phyloP scores from a whole-genome alignment of 306 rosid species.

The Quercus alba region DNA sequence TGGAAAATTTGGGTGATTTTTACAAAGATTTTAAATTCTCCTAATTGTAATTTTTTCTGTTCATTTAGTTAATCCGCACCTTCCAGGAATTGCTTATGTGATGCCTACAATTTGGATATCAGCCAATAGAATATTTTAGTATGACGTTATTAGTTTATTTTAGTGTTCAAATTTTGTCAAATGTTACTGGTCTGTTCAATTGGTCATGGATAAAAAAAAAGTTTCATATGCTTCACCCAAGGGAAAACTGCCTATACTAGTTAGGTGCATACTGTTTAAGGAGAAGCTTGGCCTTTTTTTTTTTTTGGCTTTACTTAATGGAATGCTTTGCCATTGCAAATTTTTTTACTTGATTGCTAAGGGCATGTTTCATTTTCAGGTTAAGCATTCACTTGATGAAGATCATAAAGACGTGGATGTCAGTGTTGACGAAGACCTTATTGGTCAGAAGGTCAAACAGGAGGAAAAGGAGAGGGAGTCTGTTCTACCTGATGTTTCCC shows the following conservation, averaged over 20 bases:
- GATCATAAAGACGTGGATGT: constrained; percentile 32
- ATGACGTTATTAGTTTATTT: neutral
- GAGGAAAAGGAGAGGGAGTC: constrained; percentile 30
- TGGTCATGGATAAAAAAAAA: neutral
- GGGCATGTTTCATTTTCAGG: constrained; percentile 39
- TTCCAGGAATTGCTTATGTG: neutral
- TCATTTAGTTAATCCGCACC: neutral
- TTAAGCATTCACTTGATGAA: constrained; percentile 31
- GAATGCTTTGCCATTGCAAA: neutral
- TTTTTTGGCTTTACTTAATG: too few species aligned
- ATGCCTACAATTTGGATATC: neutral
- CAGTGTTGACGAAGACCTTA: constrained; percentile 27
- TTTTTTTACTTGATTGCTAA: constrained; percentile 3
- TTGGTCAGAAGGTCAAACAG: constrained; percentile 40
- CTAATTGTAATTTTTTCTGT: neutral
- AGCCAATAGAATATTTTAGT: neutral
- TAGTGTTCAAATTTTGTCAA: neutral
- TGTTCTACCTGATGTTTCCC: constrained; percentile 30
- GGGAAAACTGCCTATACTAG: neutral
- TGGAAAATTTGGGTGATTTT: neutral
- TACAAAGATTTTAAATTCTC: neutral
- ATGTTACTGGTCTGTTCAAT: constrained; percentile 16
- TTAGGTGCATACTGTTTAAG: neutral
- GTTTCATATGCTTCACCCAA: neutral
- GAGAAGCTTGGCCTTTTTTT: neutral